Evolutionary conservation across 768 basidiomycete genomes (phyloP).

Genomic region (Xerocomus potaroensis): DNA sequence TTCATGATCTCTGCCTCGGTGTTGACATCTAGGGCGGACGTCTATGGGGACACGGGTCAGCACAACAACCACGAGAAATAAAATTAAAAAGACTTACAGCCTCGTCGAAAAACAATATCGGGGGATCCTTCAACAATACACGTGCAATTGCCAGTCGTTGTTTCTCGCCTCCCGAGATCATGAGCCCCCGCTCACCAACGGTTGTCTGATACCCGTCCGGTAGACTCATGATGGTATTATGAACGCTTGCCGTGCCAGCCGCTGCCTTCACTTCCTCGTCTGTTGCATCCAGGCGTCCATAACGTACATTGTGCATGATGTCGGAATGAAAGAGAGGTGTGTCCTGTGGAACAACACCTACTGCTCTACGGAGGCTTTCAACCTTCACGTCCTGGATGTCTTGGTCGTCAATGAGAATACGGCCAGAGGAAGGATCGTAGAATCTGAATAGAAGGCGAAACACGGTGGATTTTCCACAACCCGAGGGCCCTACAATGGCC

Average conservation of each 20-base stretch:
- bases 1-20: slow-evolving; percentile 95
- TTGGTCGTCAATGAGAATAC: slow-evolving; percentile 87
- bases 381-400: slow-evolving; percentile 72
- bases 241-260: slow-evolving; percentile 82
- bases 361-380: slow-evolving; percentile 61
- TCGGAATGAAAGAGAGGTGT: slow-evolving; percentile 97
- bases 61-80: not conserved
- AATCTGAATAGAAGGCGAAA: slow-evolving; percentile 93
- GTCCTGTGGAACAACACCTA: slow-evolving; percentile 97
- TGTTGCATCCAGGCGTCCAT: slow-evolving; percentile 81
- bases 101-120: slow-evolving; percentile 97
- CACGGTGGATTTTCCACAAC: slow-evolving; percentile 96
- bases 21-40: slow-evolving; percentile 91
- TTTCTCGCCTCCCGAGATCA: slow-evolving; percentile 99
- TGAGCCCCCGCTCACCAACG: slow-evolving; percentile 94
- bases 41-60: slow-evolving; percentile 43
- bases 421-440: slow-evolving; percentile 79
- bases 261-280: slow-evolving; percentile 88
- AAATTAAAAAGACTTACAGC: slow-evolving; percentile 57
- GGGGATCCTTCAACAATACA: slow-evolving; percentile 89
- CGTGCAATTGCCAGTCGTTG: slow-evolving; percentile 94
- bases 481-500: slow-evolving; percentile 94
- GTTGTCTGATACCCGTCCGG: slow-evolving; percentile 87
- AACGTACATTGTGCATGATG: slow-evolving; percentile 92
- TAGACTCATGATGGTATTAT: slow-evolving; percentile 70